These are phyloP conservation scores for Tripterygium wilfordii DNA, from an alignment of 177 flowering plant species.

Conservation along the genomic window DNA sequence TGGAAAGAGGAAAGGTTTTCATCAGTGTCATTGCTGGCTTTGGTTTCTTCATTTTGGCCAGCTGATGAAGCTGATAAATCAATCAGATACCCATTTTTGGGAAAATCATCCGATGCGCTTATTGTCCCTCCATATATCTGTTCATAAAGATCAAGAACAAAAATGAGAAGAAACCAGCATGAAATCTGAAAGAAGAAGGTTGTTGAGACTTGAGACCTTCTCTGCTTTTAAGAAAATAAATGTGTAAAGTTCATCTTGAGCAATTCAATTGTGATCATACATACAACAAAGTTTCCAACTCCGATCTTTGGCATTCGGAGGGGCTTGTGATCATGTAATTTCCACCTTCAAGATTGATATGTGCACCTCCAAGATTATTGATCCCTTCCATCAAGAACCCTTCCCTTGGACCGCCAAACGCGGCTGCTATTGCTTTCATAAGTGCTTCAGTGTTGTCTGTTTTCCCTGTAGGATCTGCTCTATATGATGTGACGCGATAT, in stretches of 20 bases:
- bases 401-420: slow-evolving; percentile 19
- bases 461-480: slow-evolving; percentile 88
- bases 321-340: slow-evolving; percentile 62
- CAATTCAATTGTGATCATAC: background rate
- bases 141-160: slow-evolving; percentile 6
- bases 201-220: no score
- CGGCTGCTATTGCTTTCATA: slow-evolving; percentile 56
- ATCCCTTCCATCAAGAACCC: slow-evolving; percentile 54
- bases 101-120: slow-evolving; percentile 62
- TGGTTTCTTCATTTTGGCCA: no score
- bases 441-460: slow-evolving; percentile 78
- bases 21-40: no score
- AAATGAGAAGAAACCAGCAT: background rate
- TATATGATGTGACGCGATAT: slow-evolving; percentile 51
- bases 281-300: slow-evolving; percentile 73
- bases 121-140: slow-evolving; percentile 90
- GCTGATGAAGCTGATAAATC: slow-evolving; percentile 43
- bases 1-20: no score
- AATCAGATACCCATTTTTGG: slow-evolving; percentile 56
- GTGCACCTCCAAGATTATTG: slow-evolving; percentile 78
- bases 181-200: no score
- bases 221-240: no score
- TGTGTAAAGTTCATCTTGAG: background rate
- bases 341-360: slow-evolving; percentile 74
- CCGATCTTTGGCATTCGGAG: slow-evolving; percentile 59